Percentiles rank a stretch among this genome's conserved stretches.
phyloP scores from a whole-genome alignment of 2,329 filamentous ascomycete species.

The Myriosclerotinia scirpicola region DNA sequence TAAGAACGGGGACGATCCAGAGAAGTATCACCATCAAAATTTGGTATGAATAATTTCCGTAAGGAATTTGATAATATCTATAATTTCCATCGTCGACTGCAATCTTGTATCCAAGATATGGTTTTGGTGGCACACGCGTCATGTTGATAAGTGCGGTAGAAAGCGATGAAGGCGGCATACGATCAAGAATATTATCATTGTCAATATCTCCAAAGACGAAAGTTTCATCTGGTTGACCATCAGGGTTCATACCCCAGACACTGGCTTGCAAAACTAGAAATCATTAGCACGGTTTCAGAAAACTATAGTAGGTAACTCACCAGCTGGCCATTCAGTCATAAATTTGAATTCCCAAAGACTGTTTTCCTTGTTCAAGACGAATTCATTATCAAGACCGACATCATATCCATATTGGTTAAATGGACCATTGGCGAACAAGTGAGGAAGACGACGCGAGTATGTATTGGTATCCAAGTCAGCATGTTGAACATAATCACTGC shows the following conservation, averaged over 20 bases:
- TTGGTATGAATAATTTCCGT: constrained; percentile 55
- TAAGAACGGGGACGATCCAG: constrained; percentile 52
- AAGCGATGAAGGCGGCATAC: constrained; percentile 59
- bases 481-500: constrained; percentile 60
- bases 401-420: constrained; percentile 67
- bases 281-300: background rate
- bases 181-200: constrained; percentile 59
- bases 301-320: constrained; percentile 30
- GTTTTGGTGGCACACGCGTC: constrained; percentile 53
- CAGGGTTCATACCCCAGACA: constrained; percentile 65
- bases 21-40: constrained; percentile 56
- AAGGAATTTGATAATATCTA: constrained; percentile 52
- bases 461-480: constrained; percentile 50
- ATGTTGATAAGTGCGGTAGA: constrained; percentile 58
- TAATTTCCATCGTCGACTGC: constrained; percentile 55
- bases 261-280: constrained; percentile 54
- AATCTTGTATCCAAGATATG: constrained; percentile 56
- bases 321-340: constrained; percentile 62
- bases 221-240: constrained; percentile 60
- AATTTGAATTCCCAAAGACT: constrained; percentile 58
- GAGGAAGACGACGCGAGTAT: constrained; percentile 55
- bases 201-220: constrained; percentile 62
- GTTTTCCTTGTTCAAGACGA: constrained; percentile 50
- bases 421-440: constrained; percentile 60
- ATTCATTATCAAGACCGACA: constrained; percentile 54